Conservation (phyloP, 495 filamentous ascomycete species). For the Neurospora sp. region DNA sequence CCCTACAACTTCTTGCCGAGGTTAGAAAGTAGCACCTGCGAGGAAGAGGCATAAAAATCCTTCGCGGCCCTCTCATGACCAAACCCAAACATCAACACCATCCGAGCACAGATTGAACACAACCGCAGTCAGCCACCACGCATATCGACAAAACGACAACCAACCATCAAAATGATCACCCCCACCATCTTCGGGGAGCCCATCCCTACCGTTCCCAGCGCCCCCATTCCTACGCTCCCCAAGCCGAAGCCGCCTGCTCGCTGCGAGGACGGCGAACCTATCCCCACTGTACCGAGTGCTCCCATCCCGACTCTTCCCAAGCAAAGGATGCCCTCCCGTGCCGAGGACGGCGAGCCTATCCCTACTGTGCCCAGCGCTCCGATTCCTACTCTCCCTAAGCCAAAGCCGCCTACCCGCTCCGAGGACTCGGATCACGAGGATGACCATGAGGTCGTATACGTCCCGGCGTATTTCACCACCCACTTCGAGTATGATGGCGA, state of each 20-base stretch:
- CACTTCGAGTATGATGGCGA: not conserved
- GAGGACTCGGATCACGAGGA: not conserved
- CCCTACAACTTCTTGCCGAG: not conserved
- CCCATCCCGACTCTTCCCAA: not conserved
- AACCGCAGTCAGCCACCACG: too few species aligned
- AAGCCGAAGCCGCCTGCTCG: not conserved
- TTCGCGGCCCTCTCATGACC: not conserved
- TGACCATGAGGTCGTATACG: not conserved
- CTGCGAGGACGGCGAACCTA: not conserved
- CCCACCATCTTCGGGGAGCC: not conserved
- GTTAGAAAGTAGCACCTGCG: not conserved
- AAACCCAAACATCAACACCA: not conserved
- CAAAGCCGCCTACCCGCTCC: not conserved
- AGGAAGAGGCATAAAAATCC: not conserved
- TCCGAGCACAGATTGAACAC: not conserved
- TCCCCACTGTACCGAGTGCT: not conserved
- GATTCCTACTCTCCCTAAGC: not conserved
- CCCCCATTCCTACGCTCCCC: not conserved
- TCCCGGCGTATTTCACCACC: not conserved
- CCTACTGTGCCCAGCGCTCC: not conserved
- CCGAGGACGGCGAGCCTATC: not conserved
- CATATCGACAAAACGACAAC: not conserved
- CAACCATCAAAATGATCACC: not conserved
- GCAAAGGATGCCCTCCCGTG: not conserved
- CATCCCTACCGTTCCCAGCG: not conserved